Conservation (phyloP, 2,329 filamentous ascomycete genomes). For the Botrytis cinerea region DNA sequence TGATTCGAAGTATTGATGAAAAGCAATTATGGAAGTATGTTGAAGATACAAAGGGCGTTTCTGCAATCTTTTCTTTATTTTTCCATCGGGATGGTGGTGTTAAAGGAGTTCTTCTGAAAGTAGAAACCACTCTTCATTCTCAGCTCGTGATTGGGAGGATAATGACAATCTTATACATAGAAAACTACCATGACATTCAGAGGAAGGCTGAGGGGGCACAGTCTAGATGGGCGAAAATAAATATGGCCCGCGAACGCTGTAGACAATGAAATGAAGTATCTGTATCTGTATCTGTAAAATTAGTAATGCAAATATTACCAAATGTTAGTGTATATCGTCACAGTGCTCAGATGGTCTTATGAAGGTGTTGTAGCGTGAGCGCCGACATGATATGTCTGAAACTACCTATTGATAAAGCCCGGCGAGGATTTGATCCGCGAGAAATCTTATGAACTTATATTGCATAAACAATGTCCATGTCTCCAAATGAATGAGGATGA, state of each 20-base stretch:
- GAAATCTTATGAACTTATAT: background rate
- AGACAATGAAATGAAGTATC: background rate
- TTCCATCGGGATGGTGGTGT: background rate
- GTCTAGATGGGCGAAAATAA: background rate
- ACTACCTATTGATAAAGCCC: background rate
- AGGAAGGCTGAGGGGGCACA: background rate
- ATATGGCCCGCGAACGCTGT: background rate
- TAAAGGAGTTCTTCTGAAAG: background rate
- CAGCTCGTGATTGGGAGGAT: background rate
- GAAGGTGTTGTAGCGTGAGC: background rate
- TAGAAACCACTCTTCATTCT: background rate
- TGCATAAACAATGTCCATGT: background rate
- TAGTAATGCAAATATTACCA: background rate
- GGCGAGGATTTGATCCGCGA: background rate
- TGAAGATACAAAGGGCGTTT: background rate
- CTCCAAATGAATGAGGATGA: background rate
- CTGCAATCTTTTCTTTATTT: background rate
- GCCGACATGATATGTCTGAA: background rate
- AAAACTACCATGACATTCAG: background rate
- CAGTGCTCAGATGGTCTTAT: background rate
- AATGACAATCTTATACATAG: background rate
- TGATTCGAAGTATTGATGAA: background rate
- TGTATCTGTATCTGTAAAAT: background rate
- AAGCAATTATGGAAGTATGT: background rate
- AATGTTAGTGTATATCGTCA: background rate